Conservation (phyloP, 306 rosid genomes). For the Malus orientalis region DNA sequence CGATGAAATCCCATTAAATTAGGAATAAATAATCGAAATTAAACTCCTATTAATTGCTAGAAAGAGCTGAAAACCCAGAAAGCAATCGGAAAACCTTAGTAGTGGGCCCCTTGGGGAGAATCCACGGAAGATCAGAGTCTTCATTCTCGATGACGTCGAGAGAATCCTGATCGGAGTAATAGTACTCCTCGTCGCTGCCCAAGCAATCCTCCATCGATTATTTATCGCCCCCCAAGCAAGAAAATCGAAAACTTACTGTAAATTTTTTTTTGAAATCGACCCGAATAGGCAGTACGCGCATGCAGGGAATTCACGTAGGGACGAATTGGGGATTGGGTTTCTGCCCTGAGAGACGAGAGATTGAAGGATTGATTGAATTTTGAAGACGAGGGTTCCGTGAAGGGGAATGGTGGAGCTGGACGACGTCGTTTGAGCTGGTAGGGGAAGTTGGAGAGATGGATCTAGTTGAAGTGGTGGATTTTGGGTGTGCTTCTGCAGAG, state of each 20-base stretch:
- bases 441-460: background rate
- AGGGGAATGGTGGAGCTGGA: background rate
- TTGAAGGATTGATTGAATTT: background rate
- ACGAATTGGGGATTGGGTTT: background rate
- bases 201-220: conserved; percentile 43
- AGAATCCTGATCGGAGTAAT: conserved; percentile 63
- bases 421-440: conserved; percentile 1
- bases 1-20: no score
- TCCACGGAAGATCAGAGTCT: conserved; percentile 33
- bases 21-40: background rate
- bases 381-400: background rate
- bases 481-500: background rate
- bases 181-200: conserved; percentile 57
- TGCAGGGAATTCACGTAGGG: background rate
- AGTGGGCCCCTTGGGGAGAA: conserved; percentile 46
- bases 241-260: background rate
- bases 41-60: background rate
- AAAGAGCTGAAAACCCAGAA: background rate
- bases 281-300: background rate
- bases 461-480: background rate
- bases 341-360: background rate
- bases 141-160: conserved; percentile 48
- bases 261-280: background rate
- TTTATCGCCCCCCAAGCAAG: background rate
- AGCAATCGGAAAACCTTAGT: conserved; percentile 52